Conservation (phyloP, 2,329 filamentous ascomycete genomes). For the Penicillium sp. region DNA sequence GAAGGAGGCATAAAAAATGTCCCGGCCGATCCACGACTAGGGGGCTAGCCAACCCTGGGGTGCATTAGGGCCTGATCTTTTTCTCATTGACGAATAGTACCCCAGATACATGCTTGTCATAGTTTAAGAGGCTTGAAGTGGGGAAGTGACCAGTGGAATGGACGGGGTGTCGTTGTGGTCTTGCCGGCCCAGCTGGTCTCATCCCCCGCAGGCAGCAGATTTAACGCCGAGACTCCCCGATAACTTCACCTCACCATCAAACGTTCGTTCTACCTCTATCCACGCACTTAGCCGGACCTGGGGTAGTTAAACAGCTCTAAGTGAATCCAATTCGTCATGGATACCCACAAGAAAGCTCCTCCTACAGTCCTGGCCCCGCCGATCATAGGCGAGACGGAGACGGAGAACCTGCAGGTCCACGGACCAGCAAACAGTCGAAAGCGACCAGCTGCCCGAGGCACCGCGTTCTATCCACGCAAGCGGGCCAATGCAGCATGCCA, state of each 20-base stretch:
- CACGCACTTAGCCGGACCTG: neutral
- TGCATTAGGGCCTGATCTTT: neutral
- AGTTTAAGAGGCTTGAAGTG: neutral
- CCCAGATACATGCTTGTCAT: neutral
- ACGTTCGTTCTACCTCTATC: neutral
- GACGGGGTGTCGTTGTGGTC: no score
- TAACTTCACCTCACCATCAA: neutral
- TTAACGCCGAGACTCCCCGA: constrained; percentile 1
- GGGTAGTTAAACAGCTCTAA: neutral
- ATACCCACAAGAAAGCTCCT: neutral
- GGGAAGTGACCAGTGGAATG: neutral
- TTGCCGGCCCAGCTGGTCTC: neutral
- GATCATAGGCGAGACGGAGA: neutral
- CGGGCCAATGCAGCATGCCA: constrained; percentile 3
- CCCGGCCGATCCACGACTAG: neutral
- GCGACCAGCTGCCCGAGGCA: constrained; percentile 1
- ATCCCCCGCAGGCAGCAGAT: neutral
- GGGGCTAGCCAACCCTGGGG: neutral
- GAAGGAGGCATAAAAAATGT: neutral
- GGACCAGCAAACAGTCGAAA: neutral
- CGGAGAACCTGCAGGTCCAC: neutral
- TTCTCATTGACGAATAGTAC: neutral
- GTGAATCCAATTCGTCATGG: neutral
- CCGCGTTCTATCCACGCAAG: neutral
- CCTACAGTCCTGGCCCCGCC: neutral